Percentiles rank a stretch among this genome's conserved stretches.
Evolutionary conservation across 2,329 filamentous ascomycete genomes (phyloP).

Genomic region (Aureobasidium sp.): DNA sequence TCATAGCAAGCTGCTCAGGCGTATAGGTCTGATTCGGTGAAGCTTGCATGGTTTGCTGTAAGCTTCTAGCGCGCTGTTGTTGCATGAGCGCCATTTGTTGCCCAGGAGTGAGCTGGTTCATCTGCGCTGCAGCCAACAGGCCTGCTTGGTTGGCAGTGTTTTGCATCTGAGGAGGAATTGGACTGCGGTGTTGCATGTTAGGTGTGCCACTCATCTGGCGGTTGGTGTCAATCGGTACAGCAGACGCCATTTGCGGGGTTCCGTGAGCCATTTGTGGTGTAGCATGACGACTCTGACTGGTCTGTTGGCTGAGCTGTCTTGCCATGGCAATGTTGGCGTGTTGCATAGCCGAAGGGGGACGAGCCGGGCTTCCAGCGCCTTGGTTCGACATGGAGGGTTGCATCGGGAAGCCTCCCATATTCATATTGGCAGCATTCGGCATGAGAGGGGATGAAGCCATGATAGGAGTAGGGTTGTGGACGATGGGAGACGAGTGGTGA

Average conservation of each 20-base stretch:
- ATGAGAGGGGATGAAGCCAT: conserved; percentile 39
- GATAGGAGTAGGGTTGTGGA: conserved; percentile 42
- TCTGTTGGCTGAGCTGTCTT: conserved; percentile 33
- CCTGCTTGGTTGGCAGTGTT: conserved; percentile 23
- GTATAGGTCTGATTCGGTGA: conserved; percentile 23
- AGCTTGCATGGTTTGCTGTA: conserved; percentile 25
- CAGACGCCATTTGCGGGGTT: conserved; percentile 31
- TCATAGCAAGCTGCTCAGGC: conserved; percentile 21
- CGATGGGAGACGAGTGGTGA: conserved; percentile 59
- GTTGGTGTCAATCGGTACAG: conserved; percentile 24
- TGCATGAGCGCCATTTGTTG: conserved; percentile 23
- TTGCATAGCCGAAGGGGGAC: conserved; percentile 56
- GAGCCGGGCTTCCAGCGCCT: conserved; percentile 57
- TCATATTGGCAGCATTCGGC: conserved; percentile 21
- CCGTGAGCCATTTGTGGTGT: conserved; percentile 34
- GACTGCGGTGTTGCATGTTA: conserved; percentile 29
- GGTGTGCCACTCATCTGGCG: conserved; percentile 33
- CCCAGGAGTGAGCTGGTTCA: conserved; percentile 19
- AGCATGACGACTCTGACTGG: conserved; percentile 27
- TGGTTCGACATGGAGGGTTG: conserved; percentile 59
- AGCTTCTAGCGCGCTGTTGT: conserved; percentile 25
- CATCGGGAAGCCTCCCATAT: conserved; percentile 41
- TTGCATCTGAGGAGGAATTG: conserved; percentile 24
- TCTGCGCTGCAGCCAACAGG: conserved; percentile 24
- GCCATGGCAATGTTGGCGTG: conserved; percentile 30